Evolutionary conservation across 768 basidiomycete genomes (phyloP), one percentile per base, ranked within the genome.

Genomic region (Glaciozyma antarctica): DNA sequence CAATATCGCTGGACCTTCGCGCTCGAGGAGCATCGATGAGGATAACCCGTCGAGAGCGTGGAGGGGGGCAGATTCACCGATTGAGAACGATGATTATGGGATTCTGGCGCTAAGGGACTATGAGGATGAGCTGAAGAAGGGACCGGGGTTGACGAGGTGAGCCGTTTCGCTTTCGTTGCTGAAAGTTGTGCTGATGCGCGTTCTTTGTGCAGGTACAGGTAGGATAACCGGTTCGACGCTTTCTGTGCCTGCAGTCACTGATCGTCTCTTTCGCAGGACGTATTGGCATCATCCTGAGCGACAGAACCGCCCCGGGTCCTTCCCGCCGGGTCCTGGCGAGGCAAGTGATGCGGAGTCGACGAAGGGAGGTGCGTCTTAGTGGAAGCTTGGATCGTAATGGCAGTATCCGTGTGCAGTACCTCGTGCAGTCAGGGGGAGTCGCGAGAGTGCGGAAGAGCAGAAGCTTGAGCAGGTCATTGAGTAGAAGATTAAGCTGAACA

Each of bases 11-110:
- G 2, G 1, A 51, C n/a, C 52, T 15, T 15, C 55, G 48, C n/a
- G n/a, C n/a, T 45, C 59, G 49, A 52, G 57, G 19, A 34, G 28
- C 19, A n/a, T 22, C 32, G 61, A 53, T 16, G 58, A 62, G 10
- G 65, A 64, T n/a, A 63, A 66, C 22, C 65, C 65, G 41, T 53
- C 60, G n/a, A 45, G 66, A 38, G 63, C 65, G 10, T 70, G 69
- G 69, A 51, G 69, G 24, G 65, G 66, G 5, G 24, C 56, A 58
- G 48, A 65, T 44, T 12, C 15, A 26, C 38, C n/a, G 22, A 32
- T 48, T 22, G 52, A 53, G 62, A 34, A 22, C 30, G 45, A 38
- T 10, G 19, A 43, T 26, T 21, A 6, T 21, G 66, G 48, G 24
- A 28, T 38, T 3, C 3, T 32, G 10, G 19, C 28, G 21, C 26